These are phyloP conservation scores for Rosa multiflora DNA, from an alignment of 306 rosid species.

Conservation along the genomic window DNA sequence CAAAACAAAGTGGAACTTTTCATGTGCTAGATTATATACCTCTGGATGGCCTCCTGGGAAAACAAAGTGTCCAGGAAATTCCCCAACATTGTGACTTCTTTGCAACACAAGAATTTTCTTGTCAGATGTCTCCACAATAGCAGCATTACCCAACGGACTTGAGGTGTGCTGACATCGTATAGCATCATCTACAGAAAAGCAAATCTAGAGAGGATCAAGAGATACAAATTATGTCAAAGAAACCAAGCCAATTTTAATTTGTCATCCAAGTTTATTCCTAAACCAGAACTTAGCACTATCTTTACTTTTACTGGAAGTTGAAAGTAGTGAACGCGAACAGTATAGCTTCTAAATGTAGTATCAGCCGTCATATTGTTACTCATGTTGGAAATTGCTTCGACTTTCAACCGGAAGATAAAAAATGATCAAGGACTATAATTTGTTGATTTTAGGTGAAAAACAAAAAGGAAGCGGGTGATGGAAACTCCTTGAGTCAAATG, in stretches of 20 bases:
- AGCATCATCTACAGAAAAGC: conserved; percentile 58
- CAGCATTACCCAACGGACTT: conserved; percentile 94
- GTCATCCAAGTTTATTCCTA: neutral
- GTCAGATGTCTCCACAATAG: conserved; percentile 85
- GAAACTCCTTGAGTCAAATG: neutral
- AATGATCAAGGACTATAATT: neutral
- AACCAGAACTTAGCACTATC: neutral
- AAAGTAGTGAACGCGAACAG: neutral
- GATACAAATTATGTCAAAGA: conserved; percentile 10
- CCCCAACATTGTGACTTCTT: conserved; percentile 89
- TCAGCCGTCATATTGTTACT: neutral
- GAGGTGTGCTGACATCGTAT: conserved; percentile 76
- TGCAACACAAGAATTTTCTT: conserved; percentile 65
- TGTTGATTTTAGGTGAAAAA: neutral
- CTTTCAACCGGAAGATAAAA: neutral
- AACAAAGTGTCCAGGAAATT: conserved; percentile 88
- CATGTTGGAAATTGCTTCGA: neutral
- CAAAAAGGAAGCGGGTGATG: neutral
- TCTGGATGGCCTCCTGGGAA: conserved; percentile 99
- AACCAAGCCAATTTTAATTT: neutral
- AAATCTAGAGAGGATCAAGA: conserved; percentile 15
- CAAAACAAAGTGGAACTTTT: neutral
- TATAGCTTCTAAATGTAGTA: neutral
- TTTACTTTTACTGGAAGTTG: neutral
- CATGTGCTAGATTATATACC: conserved; percentile 45